phyloP scores from a whole-genome alignment of 192 early-diverging fungal species.

The Entophlyctis luteolus region DNA sequence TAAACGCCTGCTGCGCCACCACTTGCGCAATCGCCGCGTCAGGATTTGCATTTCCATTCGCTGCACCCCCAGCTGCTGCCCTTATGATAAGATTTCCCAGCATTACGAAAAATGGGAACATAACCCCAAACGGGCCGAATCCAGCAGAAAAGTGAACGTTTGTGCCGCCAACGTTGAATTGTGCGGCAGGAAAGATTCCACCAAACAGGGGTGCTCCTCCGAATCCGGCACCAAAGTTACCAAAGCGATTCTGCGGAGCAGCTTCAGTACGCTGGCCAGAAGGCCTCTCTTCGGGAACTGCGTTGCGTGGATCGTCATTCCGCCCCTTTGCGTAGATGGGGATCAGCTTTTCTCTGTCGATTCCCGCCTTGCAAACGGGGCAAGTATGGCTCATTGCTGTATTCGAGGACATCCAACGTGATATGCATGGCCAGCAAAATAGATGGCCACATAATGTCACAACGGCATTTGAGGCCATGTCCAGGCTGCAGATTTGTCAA shows the following conservation, averaged over 20 bases:
- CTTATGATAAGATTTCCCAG: neutral
- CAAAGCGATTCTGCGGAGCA: slow-evolving; percentile 9
- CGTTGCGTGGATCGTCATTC: slow-evolving; percentile 30
- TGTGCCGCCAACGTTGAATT: slow-evolving; percentile 16
- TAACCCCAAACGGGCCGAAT: slow-evolving; percentile 68
- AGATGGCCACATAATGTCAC: slow-evolving; percentile 53
- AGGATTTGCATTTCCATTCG: slow-evolving; percentile 21
- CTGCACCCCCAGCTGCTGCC: neutral
- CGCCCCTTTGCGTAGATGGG: slow-evolving; percentile 43
- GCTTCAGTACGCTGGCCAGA: slow-evolving; percentile 33
- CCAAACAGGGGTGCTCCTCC: slow-evolving; percentile 17
- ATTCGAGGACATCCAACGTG: slow-evolving; percentile 29
- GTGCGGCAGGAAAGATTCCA: slow-evolving; percentile 10
- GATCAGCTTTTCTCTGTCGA: slow-evolving; percentile 39
- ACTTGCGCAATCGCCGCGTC: slow-evolving; percentile 39
- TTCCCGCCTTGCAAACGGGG: slow-evolving; percentile 48
- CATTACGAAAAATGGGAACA: slow-evolving; percentile 44
- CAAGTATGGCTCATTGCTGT: slow-evolving; percentile 30
- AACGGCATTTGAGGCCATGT: slow-evolving; percentile 44
- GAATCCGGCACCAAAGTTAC: slow-evolving; percentile 6
- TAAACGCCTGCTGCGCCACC: slow-evolving; percentile 67
- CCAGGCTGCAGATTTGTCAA: slow-evolving; percentile 26
- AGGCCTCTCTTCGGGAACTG: slow-evolving; percentile 28
- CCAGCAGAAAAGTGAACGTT: slow-evolving; percentile 44
- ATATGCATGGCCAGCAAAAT: slow-evolving; percentile 45